Percentiles rank a stretch among this genome's conserved stretches.
Evolutionary conservation across 495 filamentous ascomycete genomes (phyloP).

Genomic region (Penicillium macrosclerotiorum): DNA sequence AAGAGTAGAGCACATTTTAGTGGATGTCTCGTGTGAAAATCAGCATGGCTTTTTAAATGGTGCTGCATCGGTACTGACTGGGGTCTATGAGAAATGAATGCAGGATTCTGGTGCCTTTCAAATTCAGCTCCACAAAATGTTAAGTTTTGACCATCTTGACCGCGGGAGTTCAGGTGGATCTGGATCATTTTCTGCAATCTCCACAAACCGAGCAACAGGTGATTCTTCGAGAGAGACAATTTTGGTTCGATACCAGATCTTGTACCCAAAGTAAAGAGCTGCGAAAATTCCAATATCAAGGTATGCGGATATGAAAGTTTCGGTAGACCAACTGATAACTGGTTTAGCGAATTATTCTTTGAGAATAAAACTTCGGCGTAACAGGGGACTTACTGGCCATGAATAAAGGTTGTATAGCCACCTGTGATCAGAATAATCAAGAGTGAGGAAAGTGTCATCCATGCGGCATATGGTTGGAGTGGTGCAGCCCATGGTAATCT

Average conservation of each 20-base stretch:
- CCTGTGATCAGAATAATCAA: constrained; percentile 47
- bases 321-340: constrained; percentile 21
- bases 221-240: constrained; percentile 50
- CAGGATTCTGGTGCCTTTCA: not conserved
- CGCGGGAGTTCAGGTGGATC: constrained; percentile 15
- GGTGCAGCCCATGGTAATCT: constrained; percentile 47
- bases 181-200: constrained; percentile 19
- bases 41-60: too few species aligned
- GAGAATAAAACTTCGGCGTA: too few species aligned
- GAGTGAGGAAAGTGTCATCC: constrained; percentile 45
- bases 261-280: constrained; percentile 50
- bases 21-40: too few species aligned
- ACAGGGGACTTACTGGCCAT: constrained; percentile 29
- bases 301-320: constrained; percentile 24
- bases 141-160: constrained; percentile 11
- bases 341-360: too few species aligned
- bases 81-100: too few species aligned
- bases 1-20: too few species aligned
- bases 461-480: constrained; percentile 50
- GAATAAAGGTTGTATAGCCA: constrained; percentile 58
- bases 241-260: constrained; percentile 48
- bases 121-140: constrained; percentile 12
- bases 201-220: constrained; percentile 48
- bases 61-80: too few species aligned
- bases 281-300: constrained; percentile 51